Percentiles rank a stretch among this genome's conserved stretches.
phyloP scores from a whole-genome alignment of 495 filamentous ascomycete genomes.

The Neurospora sp. region DNA sequence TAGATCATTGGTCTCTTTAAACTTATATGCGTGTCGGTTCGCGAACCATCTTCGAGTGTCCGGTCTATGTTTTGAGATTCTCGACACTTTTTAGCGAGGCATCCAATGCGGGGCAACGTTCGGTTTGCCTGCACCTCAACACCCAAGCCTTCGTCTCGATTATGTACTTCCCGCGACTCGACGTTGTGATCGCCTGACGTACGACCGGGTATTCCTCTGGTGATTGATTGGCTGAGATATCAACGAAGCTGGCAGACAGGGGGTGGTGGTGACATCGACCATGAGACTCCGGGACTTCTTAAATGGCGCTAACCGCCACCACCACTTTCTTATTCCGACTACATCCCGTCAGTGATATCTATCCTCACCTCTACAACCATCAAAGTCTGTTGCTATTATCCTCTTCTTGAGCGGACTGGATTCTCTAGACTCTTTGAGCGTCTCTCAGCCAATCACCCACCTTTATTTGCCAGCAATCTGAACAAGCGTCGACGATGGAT shows the following conservation, averaged over 20 bases:
- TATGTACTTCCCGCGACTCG: neutral
- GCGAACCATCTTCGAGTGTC: neutral
- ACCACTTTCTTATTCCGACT: neutral
- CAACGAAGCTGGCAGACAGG: neutral
- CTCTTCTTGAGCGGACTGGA: neutral
- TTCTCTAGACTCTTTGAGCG: neutral
- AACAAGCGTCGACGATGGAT: neutral
- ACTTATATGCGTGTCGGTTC: neutral
- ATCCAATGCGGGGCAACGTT: neutral
- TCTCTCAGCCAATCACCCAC: neutral
- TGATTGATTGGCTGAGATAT: neutral
- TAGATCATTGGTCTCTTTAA: neutral
- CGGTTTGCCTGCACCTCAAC: neutral
- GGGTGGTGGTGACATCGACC: neutral
- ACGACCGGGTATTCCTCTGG: neutral
- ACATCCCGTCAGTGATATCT: neutral
- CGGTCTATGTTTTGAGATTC: neutral
- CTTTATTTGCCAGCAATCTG: neutral
- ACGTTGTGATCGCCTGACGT: neutral
- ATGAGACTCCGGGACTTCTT: neutral
- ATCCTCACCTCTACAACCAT: neutral
- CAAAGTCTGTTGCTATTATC: neutral
- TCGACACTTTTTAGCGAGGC: neutral
- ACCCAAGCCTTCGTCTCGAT: neutral
- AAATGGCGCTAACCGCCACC: neutral